Evolutionary conservation across 148 eudicot genomes (phyloP).

Genomic region (Amaranthus hypochondriacus): DNA sequence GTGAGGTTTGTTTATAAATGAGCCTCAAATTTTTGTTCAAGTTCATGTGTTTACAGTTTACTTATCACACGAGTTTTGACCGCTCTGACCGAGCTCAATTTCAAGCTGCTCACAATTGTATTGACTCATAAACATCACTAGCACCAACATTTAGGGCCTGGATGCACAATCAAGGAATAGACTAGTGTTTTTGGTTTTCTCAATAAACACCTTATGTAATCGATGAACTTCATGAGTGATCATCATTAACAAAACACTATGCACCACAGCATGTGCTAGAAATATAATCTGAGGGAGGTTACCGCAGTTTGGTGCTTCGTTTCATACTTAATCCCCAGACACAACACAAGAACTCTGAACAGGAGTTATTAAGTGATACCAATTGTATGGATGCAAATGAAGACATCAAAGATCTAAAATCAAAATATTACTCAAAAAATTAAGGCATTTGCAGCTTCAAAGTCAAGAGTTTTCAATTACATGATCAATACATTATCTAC

Average conservation of each 20-base stretch:
- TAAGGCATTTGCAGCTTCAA: not conserved
- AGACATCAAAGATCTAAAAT: not conserved
- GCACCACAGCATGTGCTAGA: not conserved
- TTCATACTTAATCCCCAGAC: not conserved
- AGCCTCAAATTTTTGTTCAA: too few relatives aligned
- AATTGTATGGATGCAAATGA: not conserved
- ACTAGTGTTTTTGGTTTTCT: not conserved
- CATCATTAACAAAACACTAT: conserved; percentile 2
- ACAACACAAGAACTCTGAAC: not conserved
- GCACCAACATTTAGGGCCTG: not conserved
- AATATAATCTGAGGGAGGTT: not conserved
- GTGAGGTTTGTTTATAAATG: too few relatives aligned
- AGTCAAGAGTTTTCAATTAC: not conserved
- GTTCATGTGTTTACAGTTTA: too few relatives aligned
- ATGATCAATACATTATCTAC: not conserved
- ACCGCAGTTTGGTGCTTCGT: not conserved
- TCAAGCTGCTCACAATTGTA: too few relatives aligned
- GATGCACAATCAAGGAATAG: not conserved
- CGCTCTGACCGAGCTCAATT: too few relatives aligned
- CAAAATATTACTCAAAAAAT: not conserved
- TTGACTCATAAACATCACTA: too few relatives aligned
- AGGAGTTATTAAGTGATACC: not conserved
- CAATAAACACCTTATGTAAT: not conserved
- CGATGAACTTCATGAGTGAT: not conserved
- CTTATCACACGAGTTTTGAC: too few relatives aligned